A percentile compares a stretch with the other conserved stretches of the same genome.
These are phyloP conservation scores for Cymbopogon citratus DNA, from an alignment of 176 grass and related monocot genomes.

Conservation along the genomic window DNA sequence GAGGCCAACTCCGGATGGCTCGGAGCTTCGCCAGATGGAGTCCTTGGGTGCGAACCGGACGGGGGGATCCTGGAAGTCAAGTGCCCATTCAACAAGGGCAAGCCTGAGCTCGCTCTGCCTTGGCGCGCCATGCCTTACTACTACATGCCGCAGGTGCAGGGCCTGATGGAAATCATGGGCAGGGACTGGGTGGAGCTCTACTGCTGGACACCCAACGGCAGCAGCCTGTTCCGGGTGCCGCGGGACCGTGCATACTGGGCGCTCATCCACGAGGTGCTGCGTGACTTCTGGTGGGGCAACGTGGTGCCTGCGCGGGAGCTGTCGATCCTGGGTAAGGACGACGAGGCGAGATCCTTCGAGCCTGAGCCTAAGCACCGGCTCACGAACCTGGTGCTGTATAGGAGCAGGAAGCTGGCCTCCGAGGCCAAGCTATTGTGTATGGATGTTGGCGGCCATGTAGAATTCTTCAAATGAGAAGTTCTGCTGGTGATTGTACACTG, in stretches of 20 bases:
- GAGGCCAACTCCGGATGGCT: slow-evolving; percentile 81
- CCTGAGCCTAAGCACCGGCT: slow-evolving; percentile 61
- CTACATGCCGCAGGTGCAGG: slow-evolving; percentile 98
- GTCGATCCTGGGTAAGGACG: slow-evolving; percentile 45
- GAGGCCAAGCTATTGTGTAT: slow-evolving; percentile 75
- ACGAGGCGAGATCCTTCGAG: slow-evolving; percentile 62
- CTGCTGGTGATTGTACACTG: slow-evolving; percentile 24
- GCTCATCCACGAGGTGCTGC: slow-evolving; percentile 67
- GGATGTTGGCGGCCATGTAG: slow-evolving; percentile 86
- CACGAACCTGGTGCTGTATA: slow-evolving; percentile 61
- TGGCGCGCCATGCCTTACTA: slow-evolving; percentile 84
- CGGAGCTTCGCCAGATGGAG: slow-evolving; percentile 88
- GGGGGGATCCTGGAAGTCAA: slow-evolving; percentile 94
- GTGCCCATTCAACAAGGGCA: slow-evolving; percentile 97
- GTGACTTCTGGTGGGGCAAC: slow-evolving; percentile 84
- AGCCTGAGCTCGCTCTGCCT: slow-evolving; percentile 79
- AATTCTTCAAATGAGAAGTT: slow-evolving; percentile 78
- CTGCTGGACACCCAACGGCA: slow-evolving; percentile 94
- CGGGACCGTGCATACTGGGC: slow-evolving; percentile 77
- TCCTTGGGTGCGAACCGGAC: slow-evolving; percentile 65
- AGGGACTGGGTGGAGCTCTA: slow-evolving; percentile 94
- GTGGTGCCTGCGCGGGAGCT: slow-evolving; percentile 79
- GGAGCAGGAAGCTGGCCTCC: slow-evolving; percentile 71
- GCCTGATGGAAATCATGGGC: slow-evolving; percentile 97
- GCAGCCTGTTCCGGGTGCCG: slow-evolving; percentile 61